Base-by-base conservation (phyloP, 1,284 basidiomycete genomes). In the Naganishia sp. region DNA sequence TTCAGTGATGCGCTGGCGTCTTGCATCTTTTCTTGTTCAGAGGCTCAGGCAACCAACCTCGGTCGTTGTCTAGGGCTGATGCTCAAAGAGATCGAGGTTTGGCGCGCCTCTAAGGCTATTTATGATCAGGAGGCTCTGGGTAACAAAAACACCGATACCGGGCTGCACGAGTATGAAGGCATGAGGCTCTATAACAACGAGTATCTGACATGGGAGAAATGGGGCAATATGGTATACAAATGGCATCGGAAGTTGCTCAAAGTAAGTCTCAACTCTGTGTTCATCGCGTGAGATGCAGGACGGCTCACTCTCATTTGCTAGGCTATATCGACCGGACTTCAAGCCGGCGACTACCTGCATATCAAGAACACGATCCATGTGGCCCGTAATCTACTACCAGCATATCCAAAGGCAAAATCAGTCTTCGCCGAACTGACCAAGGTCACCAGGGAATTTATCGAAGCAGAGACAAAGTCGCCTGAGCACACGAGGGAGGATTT, bases 21-120 rank as follows among this genome's bases (percentile, higher is more conserved):
- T 9, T 85, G 94, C 11, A 83, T 98, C 31, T 97, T 94, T 76
- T 89, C 90, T 1, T 94, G 92, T 72, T 96, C 93, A 61, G 95
- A 96, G 81, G 92, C 91, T 72, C 95, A 99, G 80, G 94, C 94
- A 7, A 87, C 90, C 65, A 99, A 97, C 79, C 94, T 94, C 74
- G 94, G 91, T 28, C 90, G 90, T 45, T 96, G 95, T 80, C 81
- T 99, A 41, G 82, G 86, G 39, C 88, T 89, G 4, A 84, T 94
- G 63, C 81, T 95, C 68, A 82, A 83, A 21, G 93, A 94, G 73
- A 80, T 90, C 13, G 83, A 83, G 74, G 84, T 84, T 56, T 97
- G 93, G 94, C 85, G 86, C 74, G 81, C 84, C 50, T 85, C 88
- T 69, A 88, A 91, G 68, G 72, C 75, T 6, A 65, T 67, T 11